Base-by-base conservation (phyloP, 495 filamentous ascomycete species). In the Neurospora africana region DNA sequence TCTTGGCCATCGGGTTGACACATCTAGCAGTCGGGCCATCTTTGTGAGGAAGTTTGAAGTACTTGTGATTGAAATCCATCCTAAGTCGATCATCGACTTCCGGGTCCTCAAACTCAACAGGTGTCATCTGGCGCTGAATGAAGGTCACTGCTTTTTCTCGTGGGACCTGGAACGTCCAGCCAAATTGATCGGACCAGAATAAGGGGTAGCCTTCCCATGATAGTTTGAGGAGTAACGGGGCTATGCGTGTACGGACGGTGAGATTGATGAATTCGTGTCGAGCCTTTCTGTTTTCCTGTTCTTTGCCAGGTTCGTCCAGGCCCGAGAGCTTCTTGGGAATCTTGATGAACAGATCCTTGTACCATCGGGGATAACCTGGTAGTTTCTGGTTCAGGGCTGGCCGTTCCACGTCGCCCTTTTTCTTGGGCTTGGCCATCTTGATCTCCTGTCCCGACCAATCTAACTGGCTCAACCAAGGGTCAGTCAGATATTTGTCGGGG, bases 41-140 rank as follows among this genome's bases (percentile, higher is more conserved):
- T 75, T 97, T 97, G 80, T 99, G 95, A 2, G 95, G 95, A 36
- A 99, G 83, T 76, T 98, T 99, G 83, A 94, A 97, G 80, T 96
- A 99, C 8, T 85, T 77, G 75, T 90, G 82, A 17, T 83, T 80
- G 11, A 65, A 74, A 78, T 98, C 94, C 73, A 65, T 35, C 6
- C 53, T 65, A 19, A 65, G 53, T 33, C 27, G 23, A 6, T 65
- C 53, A 65, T 65, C 53, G 7, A 65, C 27, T 8, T 65, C 53
- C 27, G 53, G 30, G 72, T 95, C 92, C 9, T 81, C 78, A 84
- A 97, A 90, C 72, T 94, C 89, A 74, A 93, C 94, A 61, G 86
- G 82, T 23, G 88, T 83, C 75, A 97, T 87, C 15, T 91, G 89
- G 74, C 91, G 89, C 38, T 90, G 86, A 11, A 83, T 84, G 75